Evolutionary conservation across 2,329 filamentous ascomycete genomes (phyloP), one percentile per base, ranked within the genome.

Genomic region (Ophiostoma australiae): DNA sequence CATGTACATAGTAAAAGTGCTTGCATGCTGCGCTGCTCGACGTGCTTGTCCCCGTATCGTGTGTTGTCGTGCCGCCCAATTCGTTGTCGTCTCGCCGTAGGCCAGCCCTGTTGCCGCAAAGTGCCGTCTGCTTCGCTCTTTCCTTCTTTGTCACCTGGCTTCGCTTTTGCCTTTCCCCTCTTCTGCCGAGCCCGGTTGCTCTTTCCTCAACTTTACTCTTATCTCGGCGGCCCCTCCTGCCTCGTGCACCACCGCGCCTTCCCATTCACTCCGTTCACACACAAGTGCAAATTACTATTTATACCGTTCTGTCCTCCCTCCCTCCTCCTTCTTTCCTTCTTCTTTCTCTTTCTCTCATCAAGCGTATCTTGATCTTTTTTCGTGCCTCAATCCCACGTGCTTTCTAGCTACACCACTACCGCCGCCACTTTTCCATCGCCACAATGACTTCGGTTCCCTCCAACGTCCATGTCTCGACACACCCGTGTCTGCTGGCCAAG

Each of bases 401-500:
- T 37, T 65, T 5, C 27, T 6, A 65, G 2, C 31, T 41, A 11
- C 33, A 65, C 31, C 33, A n/a, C 41, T 37, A 27, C 52, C 31
- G 44, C 37, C 23, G 8, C n/a, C 58, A 11, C 23, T 13, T 27
- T 11, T 31, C 27, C 3, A 52, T 15, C 58, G 8, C 41, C 67
- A 52, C 41, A 41, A 75, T 73, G 73, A 13, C 72, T 17, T 37
- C 70, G 13, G 80, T 89, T 63, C 86, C 86, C 11, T 74, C 84
- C 75, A 89, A 90, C 77, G 87, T 90, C 73, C 92, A 95, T 81
- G 83, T 97, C 78, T 97, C 93, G 55, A 83, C 83, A 20, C 94
- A 98, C 80, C 94, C 94, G 48, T 97, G 92, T 80, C 85, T 97
- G 61, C 85, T 86, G 76, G 92, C 91, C 76, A 98, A 98, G 84